Base-by-base conservation (phyloP, 495 filamentous ascomycete species). In the Penicillium tannophilum region DNA sequence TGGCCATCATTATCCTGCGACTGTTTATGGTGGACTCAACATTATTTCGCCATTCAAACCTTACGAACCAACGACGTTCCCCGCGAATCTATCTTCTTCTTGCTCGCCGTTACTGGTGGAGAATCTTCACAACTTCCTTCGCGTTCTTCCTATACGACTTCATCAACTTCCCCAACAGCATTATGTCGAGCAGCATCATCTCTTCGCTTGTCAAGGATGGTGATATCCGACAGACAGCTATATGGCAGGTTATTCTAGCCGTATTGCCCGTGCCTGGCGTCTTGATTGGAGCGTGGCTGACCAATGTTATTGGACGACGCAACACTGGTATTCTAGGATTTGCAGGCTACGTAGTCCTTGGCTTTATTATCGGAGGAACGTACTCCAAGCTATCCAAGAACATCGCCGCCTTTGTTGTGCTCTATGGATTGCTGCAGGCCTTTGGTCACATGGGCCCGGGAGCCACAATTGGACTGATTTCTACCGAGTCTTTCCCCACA, bases 101-200 rank as follows among this genome's bases (percentile, higher is more conserved):
- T 16, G 52, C 53, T 1, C 61, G 61, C 9, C 65, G 71, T 2
- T 75, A 73, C 54, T 68, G 65, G 63, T 59, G 54, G 35, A 66
- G 69, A 6, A 62, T 75, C 1, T 54, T 68, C 17, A 70, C 67
- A 0, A 76, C 68, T 6, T 73, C 71, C 0, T 42, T 70, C 10
- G 73, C 73, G 2, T 76, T 71, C 55, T 74, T 74, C 48, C 63
- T 75, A 2, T 72, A 71, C 47, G 69, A 74, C 48, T 74, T 76
- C 52, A 69, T 72, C 67, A 76, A 74, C 57, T 73, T 71, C 47
- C 69, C 67, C 3, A 72, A 70, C 58, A 71, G 66, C 48, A 75
- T 72, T 56, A 75, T 77, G 72, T 74, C 72, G 3, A 68, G 72
- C 57, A 66, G 66, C 7, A 78, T 77, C 45, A 75, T 77, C 36